Evolutionary conservation across 2,329 filamentous ascomycete species (phyloP), one percentile per base, ranked within the genome.

Genomic region (Fusarium tricinctum): DNA sequence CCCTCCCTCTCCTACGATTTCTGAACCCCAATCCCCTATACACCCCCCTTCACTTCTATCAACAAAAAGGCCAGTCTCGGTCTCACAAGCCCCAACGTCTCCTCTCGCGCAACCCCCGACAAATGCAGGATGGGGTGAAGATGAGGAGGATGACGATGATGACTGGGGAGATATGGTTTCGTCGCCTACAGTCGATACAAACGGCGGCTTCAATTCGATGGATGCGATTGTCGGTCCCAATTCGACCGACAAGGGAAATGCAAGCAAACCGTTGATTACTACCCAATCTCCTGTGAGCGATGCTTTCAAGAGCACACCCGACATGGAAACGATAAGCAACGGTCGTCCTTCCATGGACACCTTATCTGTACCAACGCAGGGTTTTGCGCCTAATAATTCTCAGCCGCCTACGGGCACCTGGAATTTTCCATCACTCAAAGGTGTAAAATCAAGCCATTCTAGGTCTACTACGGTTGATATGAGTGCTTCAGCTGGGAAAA

Each of bases 161-260:
- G 86, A 88, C 38, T 89, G 86, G 86, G 86, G 86, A 3, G 86
- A 89, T 63, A 89, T 89, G 86, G 79, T 89, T 33, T 75, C 78
- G 5, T 79, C 77, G 6, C 75, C 78, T 4, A 66, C 74, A 3
- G 55, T 32, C 3, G 55, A 58, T 39, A 53, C 63, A 35, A 70
- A 73, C 6, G 67, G 69, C 8, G 43, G 51, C 0, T 68, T 72
- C 40, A 22, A 60, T n/a, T 73, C 69, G 14, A 43, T 74, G 45
- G 56, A 71, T 13, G 68, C 56, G 19, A 54, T 68, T 48, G 40
- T 68, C 4, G 63, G 51, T 28, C 26, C 33, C 3, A 28, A 46
- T 6, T 10, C 40, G 3, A 43, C 23, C 15, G n/a, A 47, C 30
- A 58, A 54, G 23, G 53, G 42, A 8, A 23, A 50, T 22, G 23